Evolutionary conservation across 352 stramenopile species (phyloP), one percentile per base, ranked within the genome.

Genomic region (Pythium aquatile): DNA sequence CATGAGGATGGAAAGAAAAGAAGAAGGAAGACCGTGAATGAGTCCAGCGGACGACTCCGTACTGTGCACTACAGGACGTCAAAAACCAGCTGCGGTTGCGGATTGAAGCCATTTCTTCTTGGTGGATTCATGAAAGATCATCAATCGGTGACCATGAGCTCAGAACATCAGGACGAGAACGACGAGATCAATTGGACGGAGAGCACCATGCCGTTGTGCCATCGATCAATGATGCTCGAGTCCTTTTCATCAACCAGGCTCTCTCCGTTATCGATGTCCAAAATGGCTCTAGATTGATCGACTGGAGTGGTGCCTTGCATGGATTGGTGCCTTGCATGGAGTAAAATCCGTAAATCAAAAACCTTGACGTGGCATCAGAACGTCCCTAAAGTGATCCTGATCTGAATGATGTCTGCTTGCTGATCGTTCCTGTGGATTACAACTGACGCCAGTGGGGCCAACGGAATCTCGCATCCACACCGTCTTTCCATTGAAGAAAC

Each of bases 361-460:
- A 47, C 16, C 16, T 47, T 47, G 40, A 47, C 16, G 16, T 17
- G 17, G 40, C 40, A 47, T 47, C 40, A 47, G 40, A 47, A 47
- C 40, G 40, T 47, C 40, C 40, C 40, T 47, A 20, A 24, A 47
- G 40, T 47, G 40, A 47, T 47, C 40, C 40, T 47, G 40, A 47
- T 47, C 40, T 47, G 17, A 17, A 47, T 8, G 40, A 47, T 47
- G 14, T 47, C 14, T 47, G 40, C 40, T 26, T 47, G 17, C 16
- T 47, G 40, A 47, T 24, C 6, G 40, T 8, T 16, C 37, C 16
- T 8, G 37, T 26, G 14, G 40, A 47, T 47, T 47, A 47, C 40
- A 47, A 26, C 40, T 26, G 40, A 26, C 40, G 40, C 40, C 40
- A 26, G 40, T 14, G 17, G 11, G 16, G 14, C 40, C 40, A 47